A percentile compares a stretch with the other conserved stretches of the same genome.
Evolutionary conservation across 2,329 filamentous ascomycete genomes (phyloP).

Genomic region (Fusarium verticillioides): DNA sequence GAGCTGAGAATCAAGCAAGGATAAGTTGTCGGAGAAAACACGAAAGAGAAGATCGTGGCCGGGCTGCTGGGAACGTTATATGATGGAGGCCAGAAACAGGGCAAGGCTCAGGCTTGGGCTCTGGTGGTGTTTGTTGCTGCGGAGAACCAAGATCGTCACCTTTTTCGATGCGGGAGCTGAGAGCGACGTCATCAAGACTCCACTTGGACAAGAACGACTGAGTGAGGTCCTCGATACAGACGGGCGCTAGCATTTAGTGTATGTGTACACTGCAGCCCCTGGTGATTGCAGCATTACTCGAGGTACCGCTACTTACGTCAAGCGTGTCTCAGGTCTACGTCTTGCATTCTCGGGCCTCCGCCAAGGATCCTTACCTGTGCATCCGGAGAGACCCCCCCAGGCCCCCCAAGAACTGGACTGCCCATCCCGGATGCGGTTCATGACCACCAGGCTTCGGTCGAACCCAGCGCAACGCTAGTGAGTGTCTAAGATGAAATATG

Average conservation of each 20-base stretch:
- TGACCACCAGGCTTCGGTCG: conserved; percentile 37
- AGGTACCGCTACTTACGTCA: conserved; percentile 26
- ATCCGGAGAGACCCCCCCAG: conserved; percentile 19
- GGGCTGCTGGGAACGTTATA: conserved; percentile 45
- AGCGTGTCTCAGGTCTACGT: conserved; percentile 36
- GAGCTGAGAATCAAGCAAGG: conserved; percentile 40
- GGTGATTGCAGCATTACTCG: conserved; percentile 7
- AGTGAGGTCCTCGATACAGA: conserved; percentile 18
- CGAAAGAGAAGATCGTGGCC: conserved; percentile 27
- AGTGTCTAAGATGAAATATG: conserved; percentile 41
- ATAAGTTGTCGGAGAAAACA: conserved; percentile 30
- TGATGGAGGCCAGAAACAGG: conserved; percentile 39
- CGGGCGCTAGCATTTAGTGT: conserved; percentile 28
- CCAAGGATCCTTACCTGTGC: conserved; percentile 32
- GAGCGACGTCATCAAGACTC: conserved; percentile 44
- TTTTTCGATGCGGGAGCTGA: conserved; percentile 34
- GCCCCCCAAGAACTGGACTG: conserved; percentile 21
- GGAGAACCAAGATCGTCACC: conserved; percentile 47
- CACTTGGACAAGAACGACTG: conserved; percentile 36
- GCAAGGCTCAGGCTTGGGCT: conserved; percentile 23
- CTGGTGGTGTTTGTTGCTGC: conserved; percentile 44
- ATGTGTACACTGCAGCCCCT: conserved; percentile 14
- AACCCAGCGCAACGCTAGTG: conserved; percentile 35
- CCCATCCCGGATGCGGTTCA: conserved; percentile 44
- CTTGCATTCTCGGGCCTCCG: conserved; percentile 19